These are phyloP conservation scores for Erigeron philadelphicus DNA, from an alignment of 140 eudicot genomes.

Conservation along the genomic window DNA sequence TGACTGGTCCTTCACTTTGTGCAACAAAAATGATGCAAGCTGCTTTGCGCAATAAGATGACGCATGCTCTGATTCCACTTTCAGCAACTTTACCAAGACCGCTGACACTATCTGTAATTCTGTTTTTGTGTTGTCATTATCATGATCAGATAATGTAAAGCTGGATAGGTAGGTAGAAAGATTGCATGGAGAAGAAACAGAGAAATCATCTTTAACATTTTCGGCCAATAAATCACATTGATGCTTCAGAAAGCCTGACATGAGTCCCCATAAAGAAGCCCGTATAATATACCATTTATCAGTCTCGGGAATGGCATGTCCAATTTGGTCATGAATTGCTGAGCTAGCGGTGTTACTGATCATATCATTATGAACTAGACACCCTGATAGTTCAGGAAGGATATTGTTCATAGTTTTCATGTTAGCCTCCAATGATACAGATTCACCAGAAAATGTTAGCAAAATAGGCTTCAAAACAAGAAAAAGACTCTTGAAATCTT, in stretches of 20 bases:
- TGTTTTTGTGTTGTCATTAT: conserved; percentile 25
- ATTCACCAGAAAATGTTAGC: conserved; percentile 27
- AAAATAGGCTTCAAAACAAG: conserved; percentile 47
- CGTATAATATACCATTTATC: conserved; percentile 53
- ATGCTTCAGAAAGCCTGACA: conserved; percentile 46
- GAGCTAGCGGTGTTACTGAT: conserved; percentile 22
- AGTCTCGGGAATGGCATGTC: conserved; percentile 38
- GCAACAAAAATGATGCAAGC: conserved; percentile 58
- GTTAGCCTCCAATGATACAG: conserved; percentile 29
- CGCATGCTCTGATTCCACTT: conserved; percentile 37
- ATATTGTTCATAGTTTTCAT: conserved; percentile 32
- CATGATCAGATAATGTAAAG: conserved; percentile 11
- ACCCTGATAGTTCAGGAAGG: conserved; percentile 43
- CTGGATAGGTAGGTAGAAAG: conserved; percentile 25
- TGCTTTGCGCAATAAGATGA: conserved; percentile 49
- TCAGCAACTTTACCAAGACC: conserved; percentile 40
- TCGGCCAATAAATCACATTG: conserved; percentile 38
- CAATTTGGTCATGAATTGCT: conserved; percentile 36
- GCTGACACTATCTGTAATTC: conserved; percentile 31
- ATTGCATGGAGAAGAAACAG: conserved; percentile 29
- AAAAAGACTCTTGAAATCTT: conserved; percentile 44
- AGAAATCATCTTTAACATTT: conserved; percentile 35
- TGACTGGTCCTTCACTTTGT: conserved; percentile 39
- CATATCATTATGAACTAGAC: conserved; percentile 33
- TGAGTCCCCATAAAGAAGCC: conserved; percentile 56